phyloP scores from a whole-genome alignment of 2,329 filamentous ascomycete species.

The Aspergillus felis region DNA sequence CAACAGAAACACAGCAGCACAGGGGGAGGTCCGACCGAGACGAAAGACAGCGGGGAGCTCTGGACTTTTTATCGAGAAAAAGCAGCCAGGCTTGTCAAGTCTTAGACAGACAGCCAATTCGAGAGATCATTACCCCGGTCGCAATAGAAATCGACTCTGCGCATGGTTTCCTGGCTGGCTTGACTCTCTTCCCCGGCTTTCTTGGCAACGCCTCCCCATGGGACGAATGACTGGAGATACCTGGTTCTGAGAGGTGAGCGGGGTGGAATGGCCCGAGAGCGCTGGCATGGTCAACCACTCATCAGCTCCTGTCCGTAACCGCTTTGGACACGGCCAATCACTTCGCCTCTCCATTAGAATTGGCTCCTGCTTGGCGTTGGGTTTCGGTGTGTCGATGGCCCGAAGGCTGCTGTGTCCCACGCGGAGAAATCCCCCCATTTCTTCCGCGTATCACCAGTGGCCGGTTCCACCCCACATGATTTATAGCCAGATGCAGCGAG shows the following conservation, averaged over 20 bases:
- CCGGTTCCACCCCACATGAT: neutral
- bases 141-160: neutral
- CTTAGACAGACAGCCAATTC: neutral
- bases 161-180: neutral
- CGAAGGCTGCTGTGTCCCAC: conserved; percentile 6
- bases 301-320: neutral
- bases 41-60: neutral
- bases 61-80: neutral
- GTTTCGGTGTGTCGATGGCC: conserved; percentile 5
- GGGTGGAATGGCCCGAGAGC: neutral
- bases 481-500: neutral
- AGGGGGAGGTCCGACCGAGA: neutral
- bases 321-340: neutral
- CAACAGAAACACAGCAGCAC: neutral
- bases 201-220: conserved; percentile 6
- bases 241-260: conserved; percentile 9
- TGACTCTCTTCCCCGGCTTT: conserved; percentile 3
- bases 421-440: conserved; percentile 9
- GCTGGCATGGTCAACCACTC: neutral
- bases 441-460: conserved; percentile 14
- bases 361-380: neutral
- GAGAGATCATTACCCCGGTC: neutral
- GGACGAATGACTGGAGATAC: conserved; percentile 15
- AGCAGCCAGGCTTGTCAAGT: neutral
- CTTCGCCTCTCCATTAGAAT: neutral